A percentile compares a stretch with the other conserved stretches of the same genome.
These are phyloP conservation scores for Xylariomycetidae sp. DNA, from an alignment of 2,329 filamentous ascomycete genomes.

Conservation along the genomic window DNA sequence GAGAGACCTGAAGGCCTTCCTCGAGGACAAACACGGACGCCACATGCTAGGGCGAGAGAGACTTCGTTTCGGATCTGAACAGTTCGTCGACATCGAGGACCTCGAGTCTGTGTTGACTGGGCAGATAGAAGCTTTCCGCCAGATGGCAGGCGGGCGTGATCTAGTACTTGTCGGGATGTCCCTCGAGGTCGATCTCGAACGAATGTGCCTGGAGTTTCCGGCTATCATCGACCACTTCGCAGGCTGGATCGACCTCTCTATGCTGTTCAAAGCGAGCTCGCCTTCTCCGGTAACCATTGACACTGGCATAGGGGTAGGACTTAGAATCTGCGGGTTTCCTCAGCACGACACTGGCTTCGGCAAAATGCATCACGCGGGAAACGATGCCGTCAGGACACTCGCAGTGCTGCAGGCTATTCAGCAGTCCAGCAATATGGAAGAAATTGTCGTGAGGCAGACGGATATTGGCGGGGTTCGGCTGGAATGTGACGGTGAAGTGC, in stretches of 20 bases:
- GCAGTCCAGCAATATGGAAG: neutral
- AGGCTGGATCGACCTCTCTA: conserved; percentile 7
- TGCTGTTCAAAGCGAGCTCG: conserved; percentile 2
- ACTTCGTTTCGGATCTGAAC: conserved; percentile 1
- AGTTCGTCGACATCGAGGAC: conserved; percentile 6
- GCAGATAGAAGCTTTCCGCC: neutral
- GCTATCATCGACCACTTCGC: conserved; percentile 3
- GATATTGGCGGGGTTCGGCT: neutral
- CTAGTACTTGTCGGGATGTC: conserved; percentile 5
- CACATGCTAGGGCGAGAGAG: too few relatives aligned
- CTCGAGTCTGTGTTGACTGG: neutral
- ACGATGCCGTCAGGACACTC: conserved; percentile 6
- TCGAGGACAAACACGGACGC: neutral
- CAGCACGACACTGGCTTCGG: neutral
- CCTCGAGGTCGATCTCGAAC: conserved; percentile 3
- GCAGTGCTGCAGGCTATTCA: conserved; percentile 2
- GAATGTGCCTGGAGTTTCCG: conserved; percentile 4
- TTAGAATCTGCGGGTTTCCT: neutral
- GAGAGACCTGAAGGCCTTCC: neutral
- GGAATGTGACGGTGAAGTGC: neutral
- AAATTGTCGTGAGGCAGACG: conserved; percentile 1
- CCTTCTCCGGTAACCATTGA: neutral
- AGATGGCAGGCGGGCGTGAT: neutral
- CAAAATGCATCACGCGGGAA: neutral
- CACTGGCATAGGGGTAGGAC: neutral